Evolutionary conservation across 495 filamentous ascomycete species (phyloP), one percentile per base, ranked within the genome.

Genomic region (Hypoxylon fuscum): DNA sequence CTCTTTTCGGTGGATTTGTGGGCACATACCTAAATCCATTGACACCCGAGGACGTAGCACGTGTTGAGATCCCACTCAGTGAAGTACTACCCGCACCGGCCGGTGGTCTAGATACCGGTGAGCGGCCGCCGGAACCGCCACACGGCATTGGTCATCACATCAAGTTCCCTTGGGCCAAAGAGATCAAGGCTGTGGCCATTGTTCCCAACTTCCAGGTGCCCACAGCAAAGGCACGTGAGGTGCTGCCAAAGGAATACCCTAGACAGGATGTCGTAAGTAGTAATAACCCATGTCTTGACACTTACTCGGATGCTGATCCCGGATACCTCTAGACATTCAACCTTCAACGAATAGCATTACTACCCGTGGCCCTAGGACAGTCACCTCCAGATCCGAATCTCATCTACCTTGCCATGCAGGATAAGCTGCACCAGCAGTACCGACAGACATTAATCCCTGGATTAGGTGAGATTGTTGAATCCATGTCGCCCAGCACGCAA

Each of bases 371-470:
- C 1, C 79, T 98, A 59, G 93, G 93, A 41, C 84, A 88, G 60
- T 91, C 88, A 12, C 95, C 95, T 5, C 94, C 93, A n/a, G 88
- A 97, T 69, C 85, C 94, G 34, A 88, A 93, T 59, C 88, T 92
- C 74, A 98, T 98, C 72, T 96, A 92, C 78, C 82, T 93, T 22
- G 94, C 91, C 22, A 98, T 98, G 95, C 93, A 96, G 76, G 95
- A 98, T 77, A 95, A 92, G 73, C 82, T 98, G 34, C 95, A 98
- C 74, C 95, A 98, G 74, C 94, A 91, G 8, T 97, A 98, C 76
- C 87, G 95, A 38, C 87, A 90, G 72, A 88, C 81, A 10, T 81
- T 98, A 45, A 93, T 98, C 59, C 95, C 94, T 1, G 93, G 95
- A 0, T 77, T 98, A 50, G 88, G 89, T n/a, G 90, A 96, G 68